Evolutionary conservation across 805 yeast species (phyloP), one percentile per base, ranked within the genome.

Genomic region (Priceomyces haplophilus): DNA sequence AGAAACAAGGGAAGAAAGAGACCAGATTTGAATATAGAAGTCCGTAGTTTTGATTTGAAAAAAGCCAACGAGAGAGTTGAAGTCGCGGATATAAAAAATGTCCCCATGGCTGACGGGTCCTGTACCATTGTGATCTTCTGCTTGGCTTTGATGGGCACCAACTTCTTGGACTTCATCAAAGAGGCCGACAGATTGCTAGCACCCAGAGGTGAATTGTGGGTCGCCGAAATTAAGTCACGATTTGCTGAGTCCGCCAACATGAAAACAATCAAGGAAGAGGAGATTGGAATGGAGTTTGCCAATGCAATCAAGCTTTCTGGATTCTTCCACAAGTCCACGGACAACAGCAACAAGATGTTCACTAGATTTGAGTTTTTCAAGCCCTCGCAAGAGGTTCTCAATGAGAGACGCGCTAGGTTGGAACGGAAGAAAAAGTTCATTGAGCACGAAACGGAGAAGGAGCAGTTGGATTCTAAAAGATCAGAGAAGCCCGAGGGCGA

Each of bases 121-220:
- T 88, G 93, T 54, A 79, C 89, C 18, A 73, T 93, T 35, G 99
- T 88, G n/a, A 78, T 93, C 4, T 93, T 90, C 64, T 93, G 99
- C 63, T 73, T 93, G 38, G 93, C 98, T 0, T 71, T 93, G 45
- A 93, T 93, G 99, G 99, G 99, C 3, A 91, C 98, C 3, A 93
- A 93, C 59, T 89, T 91, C 59, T 68, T 90, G 47, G 98, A 93
- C 59, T 93, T 93, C 58, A 79, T 93, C 41, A 74, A 82, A 44
- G 99, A 93, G 60, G 98, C 97, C 0, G 76, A 85, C 57, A 75
- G 99, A 55, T 72, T 93, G 13, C 69, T 93, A 41, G 83, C 88
- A 7, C 96, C 96, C 34, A 75, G 88, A 46, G 98, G 99, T 20
- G 96, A 91, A 60, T 67, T 93, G 37, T 93, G 99, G 99, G 88